Evolutionary conservation across 2,329 filamentous ascomycete species (phyloP), one percentile per base, ranked within the genome.

Genomic region (Sporothrix curviconia): DNA sequence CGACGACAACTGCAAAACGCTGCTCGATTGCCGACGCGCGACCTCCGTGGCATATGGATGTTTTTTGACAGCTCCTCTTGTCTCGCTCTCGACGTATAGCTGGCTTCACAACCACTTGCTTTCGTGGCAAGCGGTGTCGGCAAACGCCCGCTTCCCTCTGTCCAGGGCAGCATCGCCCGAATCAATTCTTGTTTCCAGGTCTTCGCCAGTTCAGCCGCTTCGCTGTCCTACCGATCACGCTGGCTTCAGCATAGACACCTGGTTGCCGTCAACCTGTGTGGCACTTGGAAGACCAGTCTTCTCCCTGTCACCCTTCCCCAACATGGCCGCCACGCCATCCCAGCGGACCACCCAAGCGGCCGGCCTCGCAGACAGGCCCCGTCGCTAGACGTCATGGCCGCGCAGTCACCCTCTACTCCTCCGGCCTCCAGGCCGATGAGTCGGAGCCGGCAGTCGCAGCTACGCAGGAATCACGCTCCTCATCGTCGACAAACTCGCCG

Each of bases 401-500:
- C 61, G 12, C 61, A 64, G 19, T 42, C 60, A 17, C 50, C 43
- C 40, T 60, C 63, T 22, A 59, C 64, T 42, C 55, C 60, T 28
- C 63, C 66, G 58, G 62, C n/a, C 59, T 63, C 34, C 56, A 53
- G 34, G 60, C 62, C 7, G 64, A 63, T 22, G 64, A 64, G 51
- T 62, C 69, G 28, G 74, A 76, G 39, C 67, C 72, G 4, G 58
- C 46, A n/a, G 37, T 42, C 2, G 14, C 46, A 1, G 59, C 47
- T 6, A 28, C 58, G 28, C 74, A 80, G 62, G 79, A 82, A 66
- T 83, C 79, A 42, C 75, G 79, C 61, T 81, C 80, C 1, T 81
- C 80, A 3, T 89, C 86, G 6, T 87, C 87, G 7, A 88, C 85
- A 58, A 89, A 86, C 68, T 91, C 88, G 1, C 87, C 88, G 44